Evolutionary conservation across 345 rosid genomes (phyloP), one percentile per base, ranked within the genome.

Genomic region (Pseudoturritis turrita): DNA sequence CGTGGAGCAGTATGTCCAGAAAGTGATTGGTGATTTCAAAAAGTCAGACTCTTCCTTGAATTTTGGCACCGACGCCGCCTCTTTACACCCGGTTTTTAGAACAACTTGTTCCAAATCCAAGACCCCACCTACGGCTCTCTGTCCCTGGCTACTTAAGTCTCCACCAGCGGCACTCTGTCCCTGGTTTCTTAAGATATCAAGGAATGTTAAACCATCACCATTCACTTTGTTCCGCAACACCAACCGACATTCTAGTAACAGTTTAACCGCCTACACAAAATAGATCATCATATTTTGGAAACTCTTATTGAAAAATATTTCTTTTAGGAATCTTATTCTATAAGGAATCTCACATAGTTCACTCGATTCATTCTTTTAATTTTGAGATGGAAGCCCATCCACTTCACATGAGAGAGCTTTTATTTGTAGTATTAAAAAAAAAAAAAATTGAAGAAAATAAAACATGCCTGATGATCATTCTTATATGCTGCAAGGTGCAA

Each of bases 401-500:
- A 55, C 21, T 15, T 31, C 43, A 17, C 23, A 18, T 15, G 18
- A 17, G 10, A 57, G 36, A 28, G 10, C 13, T n/a, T n/a, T n/a
- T n/a, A n/a, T n/a, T n/a, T n/a, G 5, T 31, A 8, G 21, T 10
- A 15, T 31, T 1, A 36, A 13, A 36, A 11, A 8, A 28, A 15
- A 62, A 31, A 31, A 39, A 31, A 17, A 31, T 1, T 12, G 5
- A 46, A 17, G 17, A 66, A 15, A 26, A 10, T 15, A 66, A 66
- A 51, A 3, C 70, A 52, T 62, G 55, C 75, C 79, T 77, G 52
- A 4, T 54, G 73, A 37, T 53, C 62, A 68, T 57, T 68, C 3
- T 10, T 52, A 36, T 26, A 71, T 31, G 73, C 76, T 65, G 77
- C 81, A n/a, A 59, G 14, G 22, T 80, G 81, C 54, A 80, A 47